Base-by-base conservation (phyloP, 2,329 filamentous ascomycete genomes). In the Pezicula carpinea region DNA sequence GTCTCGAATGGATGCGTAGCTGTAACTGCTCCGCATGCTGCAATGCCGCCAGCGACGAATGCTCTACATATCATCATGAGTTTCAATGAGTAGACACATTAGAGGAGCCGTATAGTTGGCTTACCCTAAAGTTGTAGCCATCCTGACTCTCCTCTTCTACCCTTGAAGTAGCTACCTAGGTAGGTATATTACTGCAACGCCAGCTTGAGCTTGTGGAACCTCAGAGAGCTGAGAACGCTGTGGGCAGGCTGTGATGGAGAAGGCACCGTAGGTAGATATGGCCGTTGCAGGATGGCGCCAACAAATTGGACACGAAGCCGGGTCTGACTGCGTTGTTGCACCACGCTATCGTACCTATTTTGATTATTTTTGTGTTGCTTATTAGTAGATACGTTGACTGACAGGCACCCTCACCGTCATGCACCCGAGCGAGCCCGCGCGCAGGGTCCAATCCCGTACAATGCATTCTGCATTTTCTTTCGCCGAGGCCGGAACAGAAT, bases 1-100 rank as follows among this genome's bases (percentile, higher is more conserved):
- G 92, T 97, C 72, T 99, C 93, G 72, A 97, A 97, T 48, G 91
- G 91, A 70, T 99, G 93, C 43, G 93, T 97, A 56, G 95, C 91
- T 34, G 92, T 97, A 48, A 99, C 93, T 55, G 93, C 93, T 64
- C 93, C 93, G 71, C 92, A 97, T 56, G 93, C 93, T 64, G 93
- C 93, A 64, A 99, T 87, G 65, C 93, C 93, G 66, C 93, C 93
- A 48, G 93, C 92, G 62, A 97, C 82, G 75, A 99, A 99, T 52
- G 90, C 89, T 57, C 91, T 64, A 38, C 36, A 18, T 17, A 8
- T 38, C n/a, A 39, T 32, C 49, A 45, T 44, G 48, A 58, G 56
- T 57, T 11, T 11, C n/a, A n/a, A 57, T 49, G 50, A 49, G 6
- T 17, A 18, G 44, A 32, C 15, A 34, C 38, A 10, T 14, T 35